phyloP scores from a whole-genome alignment of 805 yeast genomes.

The Kodamaea nitidulidarum region DNA sequence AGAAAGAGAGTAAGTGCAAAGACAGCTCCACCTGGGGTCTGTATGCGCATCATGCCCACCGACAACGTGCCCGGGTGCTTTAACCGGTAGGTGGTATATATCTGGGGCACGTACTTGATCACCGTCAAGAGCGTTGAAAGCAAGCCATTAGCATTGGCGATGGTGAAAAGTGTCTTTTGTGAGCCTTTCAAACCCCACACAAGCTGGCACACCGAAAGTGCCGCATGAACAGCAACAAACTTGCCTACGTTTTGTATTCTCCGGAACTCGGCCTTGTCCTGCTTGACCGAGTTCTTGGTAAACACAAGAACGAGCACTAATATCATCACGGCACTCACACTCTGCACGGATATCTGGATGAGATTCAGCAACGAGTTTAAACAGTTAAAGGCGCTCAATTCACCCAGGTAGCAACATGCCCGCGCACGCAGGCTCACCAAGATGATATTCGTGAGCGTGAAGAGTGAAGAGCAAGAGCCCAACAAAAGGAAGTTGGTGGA shows the following conservation, averaged over 20 bases:
- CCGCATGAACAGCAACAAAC: constrained; percentile 35
- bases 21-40: constrained; percentile 83
- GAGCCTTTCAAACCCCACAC: constrained; percentile 27
- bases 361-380: constrained; percentile 62
- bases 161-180: constrained; percentile 22
- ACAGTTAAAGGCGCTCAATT: constrained; percentile 53
- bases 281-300: constrained; percentile 45
- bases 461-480: constrained; percentile 65
- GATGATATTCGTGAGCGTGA: constrained; percentile 63
- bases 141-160: constrained; percentile 62
- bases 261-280: constrained; percentile 42
- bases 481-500: constrained; percentile 68
- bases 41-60: constrained; percentile 75
- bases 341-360: constrained; percentile 62
- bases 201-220: constrained; percentile 31
- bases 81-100: constrained; percentile 60
- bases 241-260: constrained; percentile 40
- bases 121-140: constrained; percentile 60
- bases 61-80: constrained; percentile 81
- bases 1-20: constrained; percentile 71
- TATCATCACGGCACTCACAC: constrained; percentile 55
- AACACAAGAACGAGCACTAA: constrained; percentile 49
- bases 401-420: constrained; percentile 50
- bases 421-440: constrained; percentile 59
- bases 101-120: constrained; percentile 77